Evolutionary conservation across 352 stramenopile genomes (phyloP).

Genomic region (Phytophthora colocasiae): DNA sequence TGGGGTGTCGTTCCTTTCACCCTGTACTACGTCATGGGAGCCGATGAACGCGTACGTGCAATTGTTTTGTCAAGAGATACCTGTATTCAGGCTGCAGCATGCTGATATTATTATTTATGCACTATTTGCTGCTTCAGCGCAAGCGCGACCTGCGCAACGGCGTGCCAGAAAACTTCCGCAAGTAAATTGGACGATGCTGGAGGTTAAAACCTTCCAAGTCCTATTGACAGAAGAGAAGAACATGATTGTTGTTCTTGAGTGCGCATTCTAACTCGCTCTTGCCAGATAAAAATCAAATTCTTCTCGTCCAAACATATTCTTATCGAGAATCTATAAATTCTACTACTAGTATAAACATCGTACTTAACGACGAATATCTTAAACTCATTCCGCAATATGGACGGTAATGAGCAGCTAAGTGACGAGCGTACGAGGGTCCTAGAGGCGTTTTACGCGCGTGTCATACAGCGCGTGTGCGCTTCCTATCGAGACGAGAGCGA

Average conservation of each 20-base stretch:
- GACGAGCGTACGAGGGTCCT: constrained; percentile 32
- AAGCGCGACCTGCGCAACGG: constrained; percentile 53
- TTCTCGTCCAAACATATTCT: background rate
- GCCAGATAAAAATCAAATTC: constrained; percentile 10
- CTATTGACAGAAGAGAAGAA: background rate
- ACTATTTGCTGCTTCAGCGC: constrained; percentile 33
- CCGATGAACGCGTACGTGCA: constrained; percentile 67
- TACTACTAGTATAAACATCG: constrained; percentile 5
- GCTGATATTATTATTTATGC: constrained; percentile 1
- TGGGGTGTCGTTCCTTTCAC: constrained; percentile 70
- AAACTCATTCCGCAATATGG: background rate
- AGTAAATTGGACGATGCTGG: constrained; percentile 38
- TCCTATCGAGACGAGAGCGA: constrained; percentile 46
- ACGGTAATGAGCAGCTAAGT: background rate
- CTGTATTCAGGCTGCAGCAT: background rate
- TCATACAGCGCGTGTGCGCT: constrained; percentile 65
- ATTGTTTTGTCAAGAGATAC: background rate
- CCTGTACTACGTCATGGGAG: constrained; percentile 70
- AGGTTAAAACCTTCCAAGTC: background rate
- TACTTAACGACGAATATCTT: constrained; percentile 20
- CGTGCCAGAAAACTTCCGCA: constrained; percentile 62
- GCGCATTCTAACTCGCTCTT: constrained; percentile 9
- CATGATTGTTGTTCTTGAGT: constrained; percentile 1
- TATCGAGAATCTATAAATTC: too few relatives aligned
- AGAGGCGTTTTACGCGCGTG: constrained; percentile 62